These are phyloP conservation scores for Silene coronaria DNA, from an alignment of 179 eudicot species.

Conservation along the genomic window DNA sequence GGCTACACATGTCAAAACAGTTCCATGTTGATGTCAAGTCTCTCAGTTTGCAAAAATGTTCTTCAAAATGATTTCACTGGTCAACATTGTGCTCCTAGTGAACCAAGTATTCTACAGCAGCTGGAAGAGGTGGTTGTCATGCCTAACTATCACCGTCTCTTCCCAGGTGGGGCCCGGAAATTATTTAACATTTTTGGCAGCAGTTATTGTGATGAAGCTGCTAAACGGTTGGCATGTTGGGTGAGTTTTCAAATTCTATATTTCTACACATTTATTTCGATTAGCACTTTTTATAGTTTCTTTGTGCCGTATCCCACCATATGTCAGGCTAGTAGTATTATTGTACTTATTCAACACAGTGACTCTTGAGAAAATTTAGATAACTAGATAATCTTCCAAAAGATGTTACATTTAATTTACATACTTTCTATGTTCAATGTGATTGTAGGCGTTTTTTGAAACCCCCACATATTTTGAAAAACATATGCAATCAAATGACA, in stretches of 20 bases:
- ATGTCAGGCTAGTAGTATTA: not conserved
- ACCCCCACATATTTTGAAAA: no score
- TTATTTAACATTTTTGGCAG: conserved; percentile 53
- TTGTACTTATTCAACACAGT: not conserved
- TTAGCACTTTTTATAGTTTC: not conserved
- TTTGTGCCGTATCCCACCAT: not conserved
- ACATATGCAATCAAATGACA: no score
- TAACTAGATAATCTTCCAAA: not conserved
- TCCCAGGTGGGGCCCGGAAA: conserved; percentile 74
- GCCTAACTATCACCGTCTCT: conserved; percentile 92
- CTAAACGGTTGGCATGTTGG: conserved; percentile 93
- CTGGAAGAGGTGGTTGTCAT: conserved; percentile 93
- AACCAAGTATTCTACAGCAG: conserved; percentile 75
- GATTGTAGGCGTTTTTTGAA: no score
- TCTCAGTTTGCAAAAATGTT: conserved; percentile 77
- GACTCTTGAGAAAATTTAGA: no score
- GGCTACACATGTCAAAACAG: conserved; percentile 95
- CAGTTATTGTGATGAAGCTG: conserved; percentile 77
- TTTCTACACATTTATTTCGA: not conserved
- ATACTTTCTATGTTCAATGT: no score
- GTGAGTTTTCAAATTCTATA: conserved; percentile 37
- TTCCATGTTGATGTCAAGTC: conserved; percentile 58
- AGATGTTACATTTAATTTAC: not conserved
- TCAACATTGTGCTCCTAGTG: conserved; percentile 94
- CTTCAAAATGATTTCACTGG: conserved; percentile 59